Evolutionary conservation across 129 eudicot species (phyloP).

Genomic region (Deinandra increscens): DNA sequence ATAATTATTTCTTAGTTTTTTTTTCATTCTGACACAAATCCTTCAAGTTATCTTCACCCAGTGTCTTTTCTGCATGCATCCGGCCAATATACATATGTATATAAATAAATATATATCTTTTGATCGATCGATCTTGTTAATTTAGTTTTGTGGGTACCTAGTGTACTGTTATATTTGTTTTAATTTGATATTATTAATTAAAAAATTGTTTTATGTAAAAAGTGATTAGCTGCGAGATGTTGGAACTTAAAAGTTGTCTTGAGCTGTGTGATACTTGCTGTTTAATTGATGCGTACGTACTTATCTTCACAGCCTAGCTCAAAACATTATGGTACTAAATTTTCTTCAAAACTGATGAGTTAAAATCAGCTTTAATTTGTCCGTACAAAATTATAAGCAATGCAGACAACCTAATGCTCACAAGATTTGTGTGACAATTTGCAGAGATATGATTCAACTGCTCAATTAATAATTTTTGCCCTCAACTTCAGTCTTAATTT

Average conservation of each 20-base stretch:
- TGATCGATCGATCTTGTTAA: no score
- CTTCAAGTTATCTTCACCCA: neutral
- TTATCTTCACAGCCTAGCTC: neutral
- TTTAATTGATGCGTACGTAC: neutral
- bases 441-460: neutral
- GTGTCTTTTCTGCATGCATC: constrained; percentile 33
- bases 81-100: no score
- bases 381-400: constrained; percentile 3
- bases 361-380: constrained; percentile 3
- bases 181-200: constrained; percentile 1
- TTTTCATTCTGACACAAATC: constrained; percentile 19
- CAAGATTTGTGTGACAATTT: neutral
- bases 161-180: constrained; percentile 32
- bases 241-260: constrained; percentile 13
- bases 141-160: constrained; percentile 10
- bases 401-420: constrained; percentile 2
- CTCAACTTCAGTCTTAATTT: neutral
- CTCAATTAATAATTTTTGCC: neutral
- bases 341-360: constrained; percentile 1
- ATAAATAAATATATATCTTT: no score
- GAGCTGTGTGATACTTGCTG: constrained; percentile 7
- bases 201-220: constrained; percentile 6
- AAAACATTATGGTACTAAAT: constrained; percentile 6
- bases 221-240: constrained; percentile 6
- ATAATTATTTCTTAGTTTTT: neutral